Evolutionary conservation across 768 basidiomycete genomes (phyloP), one percentile per base, ranked within the genome.

Genomic region (Crassisporium funariophilum): DNA sequence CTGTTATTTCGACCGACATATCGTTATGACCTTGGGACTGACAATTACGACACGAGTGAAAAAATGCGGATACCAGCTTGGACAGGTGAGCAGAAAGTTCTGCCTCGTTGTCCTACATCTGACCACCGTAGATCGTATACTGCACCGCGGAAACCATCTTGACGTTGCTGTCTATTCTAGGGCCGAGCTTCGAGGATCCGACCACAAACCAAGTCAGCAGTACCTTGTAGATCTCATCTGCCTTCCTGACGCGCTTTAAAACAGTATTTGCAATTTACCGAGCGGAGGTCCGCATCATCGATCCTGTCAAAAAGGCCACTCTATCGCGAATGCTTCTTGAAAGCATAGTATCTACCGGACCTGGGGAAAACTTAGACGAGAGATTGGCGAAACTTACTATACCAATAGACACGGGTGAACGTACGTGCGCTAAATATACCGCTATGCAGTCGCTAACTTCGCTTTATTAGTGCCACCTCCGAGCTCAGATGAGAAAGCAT

Each of bases 11-110:
- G 83, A 11, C 97, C 97, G 6, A 99, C 95, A 2, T 98, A 99
- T 71, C 89, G 91, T 53, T 98, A 95, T 60, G 84, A 88, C 60
- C 61, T 86, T 5, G 81, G 83, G 8, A 84, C 93, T 7, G 88
- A 97, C 52, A 75, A 76, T 38, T 99, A 98, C 63, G 97, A 99
- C 64, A 88, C 91, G 11, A 90, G 91, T 61, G 97, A 98, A 68
- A 99, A 98, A 72, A 82, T 86, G 79, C 81, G 97, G 19, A 87
- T 97, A 60, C 97, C 97, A 4, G 92, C 95, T 13, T 98, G 95
- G 95, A 98, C 95, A 57, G 93, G 93, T 93, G 46, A 49, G 78
- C 53, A 4, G 29, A 16, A 15, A 31, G 19, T 19, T 12, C 25
- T 15, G 23, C 45, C 33, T 29, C 33, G 24, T 19, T 31, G 5